Evolutionary conservation across 2,329 filamentous ascomycete species (phyloP), one percentile per base, ranked within the genome.

Genomic region (Neoascochyta sp.): DNA sequence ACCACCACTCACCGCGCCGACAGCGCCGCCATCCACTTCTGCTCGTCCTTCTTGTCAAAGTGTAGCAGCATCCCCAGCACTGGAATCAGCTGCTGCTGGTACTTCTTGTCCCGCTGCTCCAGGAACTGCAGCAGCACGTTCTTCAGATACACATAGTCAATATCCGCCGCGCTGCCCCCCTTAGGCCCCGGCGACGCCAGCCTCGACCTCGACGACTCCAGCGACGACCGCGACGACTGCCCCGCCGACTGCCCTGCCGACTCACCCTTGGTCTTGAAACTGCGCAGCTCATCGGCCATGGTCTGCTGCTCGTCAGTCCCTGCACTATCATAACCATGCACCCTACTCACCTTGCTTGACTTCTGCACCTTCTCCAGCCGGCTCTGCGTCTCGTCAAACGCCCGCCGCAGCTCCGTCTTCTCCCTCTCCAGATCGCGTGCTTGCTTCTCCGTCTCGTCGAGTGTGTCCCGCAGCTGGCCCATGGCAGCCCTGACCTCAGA

Each of bases 371-470:
- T 90, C 56, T 95, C 89, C 39, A 90, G 78, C 9, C 84, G 77
- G 32, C 74, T 70, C 43, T 83, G 81, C 16, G 80, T 78, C 45
- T 95, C 89, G 47, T 95, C 87, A 3, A 93, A 73, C 17, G 83
- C 72, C 22, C 79, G 77, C 24, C 84, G 76, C 28, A 94, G 66
- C 38, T 95, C 88, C 0, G 71, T 67, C 43, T 82, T 84, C 54
- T 94, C 86, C 64, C 80, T 86, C 62, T 95, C 89, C 4, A 85
- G 71, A n/a, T 92, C 84, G 16, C 80, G 76, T 0, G 85, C 79
- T 62, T 94, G 86, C 55, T 76, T 80, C 64, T 98, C 92, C 19
- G 84, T 90, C 26, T 86, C 85, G 47, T 96, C 89, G 1, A 98
- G 71, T 0, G 88, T 81, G 36, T 86, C 75, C 2, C 85, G 80